phyloP scores from a whole-genome alignment of 306 rosid genomes.

The Lotus japonicus region DNA sequence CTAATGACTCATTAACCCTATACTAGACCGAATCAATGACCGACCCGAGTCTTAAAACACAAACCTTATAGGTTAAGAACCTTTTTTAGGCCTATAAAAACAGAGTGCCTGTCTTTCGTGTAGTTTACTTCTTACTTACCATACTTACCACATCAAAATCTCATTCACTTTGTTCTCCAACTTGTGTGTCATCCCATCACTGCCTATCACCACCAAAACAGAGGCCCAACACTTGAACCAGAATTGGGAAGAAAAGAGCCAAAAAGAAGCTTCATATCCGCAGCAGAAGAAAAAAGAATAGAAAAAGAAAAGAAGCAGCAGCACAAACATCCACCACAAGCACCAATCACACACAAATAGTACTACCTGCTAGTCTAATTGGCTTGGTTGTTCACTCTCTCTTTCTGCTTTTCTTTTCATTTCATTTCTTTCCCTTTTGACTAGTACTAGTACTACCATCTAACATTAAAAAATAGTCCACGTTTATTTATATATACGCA shows the following conservation, averaged over 20 bases:
- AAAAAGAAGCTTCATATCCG: background rate
- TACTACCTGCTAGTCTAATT: background rate
- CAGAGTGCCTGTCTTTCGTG: slow-evolving; percentile 4
- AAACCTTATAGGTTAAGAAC: slow-evolving; percentile 31
- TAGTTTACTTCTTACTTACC: slow-evolving; percentile 23
- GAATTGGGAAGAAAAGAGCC: too few relatives aligned
- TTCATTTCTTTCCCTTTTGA: background rate
- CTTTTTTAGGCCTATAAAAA: slow-evolving; percentile 35
- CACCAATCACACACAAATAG: background rate
- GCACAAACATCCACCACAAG: background rate
- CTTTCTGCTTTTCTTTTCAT: background rate
- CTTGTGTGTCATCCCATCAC: slow-evolving; percentile 32
- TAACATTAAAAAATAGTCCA: background rate
- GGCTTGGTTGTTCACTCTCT: background rate
- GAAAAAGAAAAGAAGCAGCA: background rate
- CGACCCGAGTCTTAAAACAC: too few relatives aligned
- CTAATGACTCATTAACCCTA: too few relatives aligned
- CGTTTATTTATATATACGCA: background rate
- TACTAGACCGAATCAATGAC: too few relatives aligned
- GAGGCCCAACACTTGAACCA: too few relatives aligned
- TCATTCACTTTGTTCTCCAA: slow-evolving; percentile 35
- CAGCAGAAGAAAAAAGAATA: too few relatives aligned
- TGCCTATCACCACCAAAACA: too few relatives aligned
- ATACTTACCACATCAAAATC: slow-evolving; percentile 42
- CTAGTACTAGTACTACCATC: background rate